Evolutionary conservation across 2,329 filamentous ascomycete species (phyloP), one percentile per base, ranked within the genome.

Genomic region (Colletotrichum kahawae): DNA sequence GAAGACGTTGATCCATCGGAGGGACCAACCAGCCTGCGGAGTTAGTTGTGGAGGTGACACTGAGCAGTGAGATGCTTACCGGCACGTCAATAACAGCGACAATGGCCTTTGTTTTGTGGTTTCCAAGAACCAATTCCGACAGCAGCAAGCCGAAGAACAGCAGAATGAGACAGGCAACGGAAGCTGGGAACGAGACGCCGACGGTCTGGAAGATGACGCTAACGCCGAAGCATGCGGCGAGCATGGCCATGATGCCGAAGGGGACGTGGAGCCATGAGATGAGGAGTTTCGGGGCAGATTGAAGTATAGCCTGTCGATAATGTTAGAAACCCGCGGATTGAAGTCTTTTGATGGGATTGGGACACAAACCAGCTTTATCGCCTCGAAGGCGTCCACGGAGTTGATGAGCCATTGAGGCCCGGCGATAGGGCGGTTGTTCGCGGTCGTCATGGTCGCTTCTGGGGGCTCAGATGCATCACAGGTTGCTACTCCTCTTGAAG

Each of bases 1-100:
- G 77, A 91, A 87, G 66, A 92, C 82, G 71, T 88, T 90, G 78
- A 92, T 91, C 85, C 90, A 92, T 57, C 87, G 86, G 31, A 92
- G 83, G 7, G 89, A 87, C 87, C 90, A 92, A 9, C 88, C 88
- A 60, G 88, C 88, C 89, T 91, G 27, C n/a, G 7, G 16, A 64
- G 51, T 78, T 34, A 81, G 67, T 60, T 7, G 18, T 10, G 24
- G 29, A 0, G 4, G 8, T 12, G 8, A 1, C 0, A 57, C 2
- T 6, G 16, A 31, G 24, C 7, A 5, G 29, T 1, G 29, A 56
- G 7, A 5, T 65, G 29, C 84, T 79, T 82, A 91, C 90, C 51
- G 90, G 88, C 16, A 92, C 81, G 70, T 92, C 89, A 70, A 92
- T 85, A 0, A 88, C 63, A 10, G 81, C 82, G 5, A 92, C 86